Base-by-base conservation (phyloP, 768 basidiomycete species). In the Suillus variegatus region DNA sequence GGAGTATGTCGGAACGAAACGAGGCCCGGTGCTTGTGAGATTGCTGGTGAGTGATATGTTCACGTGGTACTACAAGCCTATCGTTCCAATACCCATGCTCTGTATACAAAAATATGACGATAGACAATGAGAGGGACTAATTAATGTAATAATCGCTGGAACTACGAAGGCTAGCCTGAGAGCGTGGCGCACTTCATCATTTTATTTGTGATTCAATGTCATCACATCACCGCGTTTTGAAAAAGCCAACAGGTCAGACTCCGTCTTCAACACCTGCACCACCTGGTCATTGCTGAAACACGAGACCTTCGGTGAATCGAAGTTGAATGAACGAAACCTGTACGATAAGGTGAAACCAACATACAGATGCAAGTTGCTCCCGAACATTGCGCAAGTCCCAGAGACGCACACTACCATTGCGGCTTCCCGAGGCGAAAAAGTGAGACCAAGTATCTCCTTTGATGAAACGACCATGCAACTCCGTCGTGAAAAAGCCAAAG, bases 361-460 rank as follows among this genome's bases (percentile, higher is more conserved):
- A 65, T 52, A 78, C 77, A 65, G 62, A 66, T 61, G 67, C 63
- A 64, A 69, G 62, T 57, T 73, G 64, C 60, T 46, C 66, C n/a
- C 75, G 69, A 20, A 73, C 60, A 35, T 80, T 81, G 38, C 84
- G 80, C 52, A 84, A 66, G 68, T 86, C 84, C 85, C 85, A 86
- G 12, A 85, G 43, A 14, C 78, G 79, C 25, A 85, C 75, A 44
- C 38, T 63, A 28, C 85, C 84, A 54, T 77, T 76, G 57, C 69
- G 76, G 68, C 81, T 80, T 25, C 84, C 84, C 55, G 79, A 84
- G 6, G 75, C 81, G 67, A 84, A 84, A 28, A 73, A 71, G 55
- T 76, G 69, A 49, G 75, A 72, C 75, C 75, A 75, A 20, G 72
- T 69, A 52, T 68, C 72, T 62, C 70, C 76, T 81, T 81, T 83